Evolutionary conservation across 2,329 filamentous ascomycete species (phyloP).

Genomic region (Diaporthe ampelina): DNA sequence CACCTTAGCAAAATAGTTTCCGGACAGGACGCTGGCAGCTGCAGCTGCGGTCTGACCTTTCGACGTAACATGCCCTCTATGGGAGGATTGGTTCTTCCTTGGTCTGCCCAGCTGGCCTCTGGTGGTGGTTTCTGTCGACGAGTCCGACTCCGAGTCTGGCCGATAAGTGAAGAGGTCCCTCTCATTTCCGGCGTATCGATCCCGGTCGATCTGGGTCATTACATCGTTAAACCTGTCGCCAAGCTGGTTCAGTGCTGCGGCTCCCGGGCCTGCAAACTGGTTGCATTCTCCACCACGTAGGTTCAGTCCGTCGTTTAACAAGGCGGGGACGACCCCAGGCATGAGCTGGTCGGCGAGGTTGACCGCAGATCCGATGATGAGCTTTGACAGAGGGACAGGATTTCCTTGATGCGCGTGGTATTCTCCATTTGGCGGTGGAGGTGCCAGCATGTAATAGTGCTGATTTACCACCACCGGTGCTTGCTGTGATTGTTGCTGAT

Average conservation of each 20-base stretch:
- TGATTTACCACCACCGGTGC: slow-evolving; percentile 66
- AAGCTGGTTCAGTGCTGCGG: slow-evolving; percentile 70
- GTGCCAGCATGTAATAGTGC: slow-evolving; percentile 61
- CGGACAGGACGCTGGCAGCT: slow-evolving; percentile 56
- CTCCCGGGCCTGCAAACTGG: slow-evolving; percentile 61
- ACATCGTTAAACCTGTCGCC: slow-evolving; percentile 74
- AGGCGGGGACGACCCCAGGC: slow-evolving; percentile 52
- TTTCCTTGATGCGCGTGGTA: slow-evolving; percentile 41
- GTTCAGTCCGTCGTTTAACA: slow-evolving; percentile 60
- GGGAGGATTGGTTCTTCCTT: slow-evolving; percentile 48
- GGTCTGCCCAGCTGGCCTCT: slow-evolving; percentile 32
- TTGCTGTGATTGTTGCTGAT: slow-evolving; percentile 47
- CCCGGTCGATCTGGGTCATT: slow-evolving; percentile 80
- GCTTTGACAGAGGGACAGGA: slow-evolving; percentile 50
- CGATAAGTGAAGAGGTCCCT: slow-evolving; percentile 64
- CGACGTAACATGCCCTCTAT: slow-evolving; percentile 50
- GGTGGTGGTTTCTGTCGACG: slow-evolving; percentile 23
- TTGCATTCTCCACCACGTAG: slow-evolving; percentile 58
- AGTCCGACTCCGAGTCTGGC: slow-evolving; percentile 36
- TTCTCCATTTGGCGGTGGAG: slow-evolving; percentile 41
- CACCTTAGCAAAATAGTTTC: slow-evolving; percentile 80
- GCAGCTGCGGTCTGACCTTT: slow-evolving; percentile 54
- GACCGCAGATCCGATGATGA: slow-evolving; percentile 57
- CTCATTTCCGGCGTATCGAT: slow-evolving; percentile 67
- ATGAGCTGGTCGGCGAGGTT: slow-evolving; percentile 59